Percentiles rank a stretch among this genome's conserved stretches.
Evolutionary conservation across 2,329 filamentous ascomycete species (phyloP).

Genomic region (Botrytis pseudocinerea): DNA sequence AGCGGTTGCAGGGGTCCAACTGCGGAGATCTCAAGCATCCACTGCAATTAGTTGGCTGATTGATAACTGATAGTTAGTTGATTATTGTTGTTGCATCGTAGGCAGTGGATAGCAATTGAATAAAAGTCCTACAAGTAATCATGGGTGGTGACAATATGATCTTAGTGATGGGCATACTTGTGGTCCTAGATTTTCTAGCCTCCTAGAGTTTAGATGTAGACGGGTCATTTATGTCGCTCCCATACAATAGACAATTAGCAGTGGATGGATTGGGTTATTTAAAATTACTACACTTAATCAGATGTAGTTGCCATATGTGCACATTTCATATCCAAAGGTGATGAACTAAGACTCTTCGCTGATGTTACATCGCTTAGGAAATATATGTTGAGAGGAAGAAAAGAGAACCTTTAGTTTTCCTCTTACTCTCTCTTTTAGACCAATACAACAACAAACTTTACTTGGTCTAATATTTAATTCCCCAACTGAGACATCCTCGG

Average conservation of each 20-base stretch:
- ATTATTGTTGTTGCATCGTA: not conserved
- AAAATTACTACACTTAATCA: not conserved
- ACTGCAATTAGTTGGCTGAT: not conserved
- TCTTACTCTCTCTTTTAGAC: not conserved
- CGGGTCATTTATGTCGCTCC: not conserved
- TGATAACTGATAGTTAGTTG: no score
- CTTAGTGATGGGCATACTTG: not conserved
- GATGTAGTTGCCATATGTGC: not conserved
- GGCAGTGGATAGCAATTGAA: not conserved
- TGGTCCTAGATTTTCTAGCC: not conserved
- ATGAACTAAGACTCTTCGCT: not conserved
- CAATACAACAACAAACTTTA: fast-evolving
- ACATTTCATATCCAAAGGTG: not conserved
- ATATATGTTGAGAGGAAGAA: no score
- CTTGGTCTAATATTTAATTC: not conserved
- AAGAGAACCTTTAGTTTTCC: not conserved
- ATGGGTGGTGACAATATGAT: not conserved
- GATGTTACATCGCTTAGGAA: not conserved
- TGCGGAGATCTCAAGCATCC: not conserved
- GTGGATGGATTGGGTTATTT: not conserved
- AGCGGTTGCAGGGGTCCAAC: not conserved
- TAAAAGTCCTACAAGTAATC: not conserved
- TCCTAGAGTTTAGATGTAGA: not conserved
- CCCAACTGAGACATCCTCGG: fast-evolving
- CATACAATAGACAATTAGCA: not conserved